A percentile compares a stretch with the other conserved stretches of the same genome.
phyloP scores from a whole-genome alignment of 2,329 filamentous ascomycete species.

The Curvularia spicifera region DNA sequence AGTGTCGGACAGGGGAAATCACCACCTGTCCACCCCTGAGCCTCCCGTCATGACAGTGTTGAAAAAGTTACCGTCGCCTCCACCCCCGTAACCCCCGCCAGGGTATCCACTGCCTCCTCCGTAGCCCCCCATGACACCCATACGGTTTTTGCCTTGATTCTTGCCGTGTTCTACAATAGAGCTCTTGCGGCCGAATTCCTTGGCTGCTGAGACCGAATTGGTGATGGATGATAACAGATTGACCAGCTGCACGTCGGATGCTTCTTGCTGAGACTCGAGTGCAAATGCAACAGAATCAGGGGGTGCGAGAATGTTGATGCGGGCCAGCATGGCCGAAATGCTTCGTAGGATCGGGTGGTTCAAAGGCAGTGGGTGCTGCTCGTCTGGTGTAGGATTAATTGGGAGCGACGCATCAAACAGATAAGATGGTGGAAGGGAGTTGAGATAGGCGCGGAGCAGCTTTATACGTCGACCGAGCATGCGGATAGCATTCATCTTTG shows the following conservation, averaged over 20 bases:
- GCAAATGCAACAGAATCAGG: conserved; percentile 69
- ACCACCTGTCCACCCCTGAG: conserved; percentile 20
- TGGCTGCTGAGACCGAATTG: conserved; percentile 71
- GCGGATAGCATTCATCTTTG: conserved; percentile 90
- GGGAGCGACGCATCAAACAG: conserved; percentile 57
- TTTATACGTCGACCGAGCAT: conserved; percentile 74
- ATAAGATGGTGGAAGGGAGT: conserved; percentile 71
- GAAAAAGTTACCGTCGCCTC: conserved; percentile 30
- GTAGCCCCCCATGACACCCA: conserved; percentile 25
- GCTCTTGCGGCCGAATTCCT: conserved; percentile 79
- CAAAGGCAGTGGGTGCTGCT: conserved; percentile 45
- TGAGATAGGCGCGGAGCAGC: conserved; percentile 71
- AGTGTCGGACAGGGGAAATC: background rate
- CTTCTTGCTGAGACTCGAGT: conserved; percentile 74
- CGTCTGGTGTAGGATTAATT: conserved; percentile 38
- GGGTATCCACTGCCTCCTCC: conserved; percentile 19
- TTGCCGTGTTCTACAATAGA: conserved; percentile 52
- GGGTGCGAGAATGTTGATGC: conserved; percentile 81
- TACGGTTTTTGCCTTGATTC: conserved; percentile 39
- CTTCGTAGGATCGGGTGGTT: conserved; percentile 81
- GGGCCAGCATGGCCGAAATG: conserved; percentile 83
- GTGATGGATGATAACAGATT: conserved; percentile 77
- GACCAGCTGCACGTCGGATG: conserved; percentile 83
- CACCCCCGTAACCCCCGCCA: conserved; percentile 19
- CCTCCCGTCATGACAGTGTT: conserved; percentile 30